Base-by-base conservation (phyloP, 75 land plant genomes). In the Azolla pinnata region DNA sequence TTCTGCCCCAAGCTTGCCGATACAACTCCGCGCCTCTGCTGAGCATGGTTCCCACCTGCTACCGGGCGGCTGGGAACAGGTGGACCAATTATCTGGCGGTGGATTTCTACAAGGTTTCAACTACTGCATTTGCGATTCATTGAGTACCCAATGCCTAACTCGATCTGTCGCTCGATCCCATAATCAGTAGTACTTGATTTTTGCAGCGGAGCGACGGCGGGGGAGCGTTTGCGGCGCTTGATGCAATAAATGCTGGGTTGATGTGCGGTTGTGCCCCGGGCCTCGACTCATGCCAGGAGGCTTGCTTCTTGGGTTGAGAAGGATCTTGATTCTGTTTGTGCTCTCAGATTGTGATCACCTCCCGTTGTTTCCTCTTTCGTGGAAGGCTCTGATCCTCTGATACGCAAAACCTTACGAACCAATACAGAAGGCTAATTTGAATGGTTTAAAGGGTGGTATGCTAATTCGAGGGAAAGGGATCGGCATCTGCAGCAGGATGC, bases 61-160 rank as follows among this genome's bases (percentile, higher is more conserved):
- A 78, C 49, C 65, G 67, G 1, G 84, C 82, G 8, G 75, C 92
- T 10, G 75, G 78, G 8, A 78, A 81, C 54, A 60, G 92, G 24
- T 83, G 92, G 92, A 69, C 92, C 0, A 87, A 87, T 59, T 87
- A 75, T 54, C 63, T 87, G 0, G 88, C 87, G 18, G 82, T 87
- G 25, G 79, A 87, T 68, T 87, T 58, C 35, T 87, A 87, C 60
- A 87, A 84, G 90, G 90, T 83, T 0, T 35, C 28, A 17, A 21
- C 9, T 42, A 1, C 12, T n/a, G 1, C 44, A 31, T 26, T 25
- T 7, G 25, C 9, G 40, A 35, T 5, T 5, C 5, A 35, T 35
- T 5, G 40, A 5, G 12, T 5, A 12, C 12, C 40, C 12, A 5
- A 5, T 12, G 12, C 12, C 14, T 17, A 48, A 48, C 19, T 48